Evolutionary conservation across 1,284 basidiomycete species (phyloP), one percentile per base, ranked within the genome.

Genomic region (Mycena sp.): DNA sequence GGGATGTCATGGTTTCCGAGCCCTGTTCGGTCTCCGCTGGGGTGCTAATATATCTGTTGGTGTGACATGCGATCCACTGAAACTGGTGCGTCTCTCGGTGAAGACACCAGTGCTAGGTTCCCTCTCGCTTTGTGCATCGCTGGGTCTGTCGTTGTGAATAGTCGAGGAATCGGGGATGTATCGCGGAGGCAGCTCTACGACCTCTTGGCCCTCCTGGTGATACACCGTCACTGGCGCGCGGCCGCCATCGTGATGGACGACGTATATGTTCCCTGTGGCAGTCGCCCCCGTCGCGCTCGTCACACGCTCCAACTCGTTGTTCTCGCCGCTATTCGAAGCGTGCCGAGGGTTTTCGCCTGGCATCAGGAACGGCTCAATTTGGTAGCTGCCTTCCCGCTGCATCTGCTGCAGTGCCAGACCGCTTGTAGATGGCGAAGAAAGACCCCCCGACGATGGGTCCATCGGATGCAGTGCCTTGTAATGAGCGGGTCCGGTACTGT

Each of bases 231-330:
- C 84, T 2, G 86, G 86, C 19, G 85, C 75, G 10, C 81, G 72
- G 6, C 85, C 84, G 17, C 77, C 81, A 65, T 87, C 85, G 67
- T 87, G 85, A 66, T 87, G 87, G 35, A 87, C 80, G 32, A 87
- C 85, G 64, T 87, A 87, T 7, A 87, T 81, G 38, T 85, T 81
- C 58, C 72, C 74, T 50, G 69, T 71, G 30, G 58, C 64, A 38
- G 54, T n/a, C n/a, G n/a, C n/a, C n/a, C n/a, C 43, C 12, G 52
- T 43, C 2, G 55, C 25, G 23, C 45, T 53, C 9, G 14, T 19
- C 4, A 35, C 43, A 52, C 56, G 30, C 41, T 60, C 29, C 7
- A n/a, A 41, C 17, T 56, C 60, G 2, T 26, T 37, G 21, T 12
- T 38, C n/a, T 63, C 61, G 21, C 62, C 56, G 25, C 40, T 41